A percentile compares a stretch with the other conserved stretches of the same genome.
phyloP scores from a whole-genome alignment of 2,329 filamentous ascomycete genomes.

The Colletotrichum ledebouriae region DNA sequence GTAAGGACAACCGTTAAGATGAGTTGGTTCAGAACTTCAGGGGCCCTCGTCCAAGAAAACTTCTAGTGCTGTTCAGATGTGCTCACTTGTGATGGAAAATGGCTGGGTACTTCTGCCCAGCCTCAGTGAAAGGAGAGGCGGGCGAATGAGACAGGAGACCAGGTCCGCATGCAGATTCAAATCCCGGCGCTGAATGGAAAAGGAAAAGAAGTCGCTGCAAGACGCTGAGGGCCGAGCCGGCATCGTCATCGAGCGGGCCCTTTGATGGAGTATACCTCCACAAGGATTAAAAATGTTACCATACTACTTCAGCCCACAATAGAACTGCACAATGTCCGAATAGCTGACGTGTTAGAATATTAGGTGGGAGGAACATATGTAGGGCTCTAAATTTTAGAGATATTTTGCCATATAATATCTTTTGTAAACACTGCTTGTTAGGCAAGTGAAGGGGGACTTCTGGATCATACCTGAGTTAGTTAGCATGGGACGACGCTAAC shows the following conservation, averaged over 20 bases:
- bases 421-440: too few species aligned
- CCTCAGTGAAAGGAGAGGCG: neutral
- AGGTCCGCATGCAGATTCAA: conserved; percentile 15
- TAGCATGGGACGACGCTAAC: too few species aligned
- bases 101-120: conserved; percentile 15
- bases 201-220: conserved; percentile 21
- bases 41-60: conserved; percentile 7
- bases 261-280: conserved; percentile 11
- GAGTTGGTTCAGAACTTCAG: neutral
- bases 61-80: conserved; percentile 2
- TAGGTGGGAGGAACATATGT: too few species aligned
- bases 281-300: too few species aligned
- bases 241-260: conserved; percentile 35
- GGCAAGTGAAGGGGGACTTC: too few species aligned
- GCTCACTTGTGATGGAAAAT: conserved; percentile 16
- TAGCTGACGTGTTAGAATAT: too few species aligned
- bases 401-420: too few species aligned
- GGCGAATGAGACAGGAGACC: conserved; percentile 17
- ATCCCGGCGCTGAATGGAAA: conserved; percentile 19
- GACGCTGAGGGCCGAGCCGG: conserved; percentile 20
- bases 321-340: too few species aligned
- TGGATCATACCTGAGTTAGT: too few species aligned
- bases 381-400: too few species aligned
- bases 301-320: too few species aligned
- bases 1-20: conserved; percentile 11